Base-by-base conservation (phyloP, 306 rosid species). In the Betula pendula region DNA sequence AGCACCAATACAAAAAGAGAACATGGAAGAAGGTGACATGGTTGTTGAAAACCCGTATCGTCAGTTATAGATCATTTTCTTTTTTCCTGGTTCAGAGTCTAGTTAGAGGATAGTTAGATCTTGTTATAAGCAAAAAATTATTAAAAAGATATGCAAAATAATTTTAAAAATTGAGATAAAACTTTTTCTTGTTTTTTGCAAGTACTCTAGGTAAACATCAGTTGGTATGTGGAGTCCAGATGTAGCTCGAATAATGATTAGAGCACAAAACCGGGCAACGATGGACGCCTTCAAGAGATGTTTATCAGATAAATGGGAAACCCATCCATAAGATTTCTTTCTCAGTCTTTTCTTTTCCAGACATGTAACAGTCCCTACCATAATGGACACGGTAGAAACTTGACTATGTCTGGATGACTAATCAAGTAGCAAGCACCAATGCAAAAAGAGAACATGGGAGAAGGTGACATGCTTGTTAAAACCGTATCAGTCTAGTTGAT, bases 351-450 rank as follows among this genome's bases (percentile, higher is more conserved):
- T 19, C 14, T 65, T 8, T 65, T 4, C 47, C 70, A 65, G 70
- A 38, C 47, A 65, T 65, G 70, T 35, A 65, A 65, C 70, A 65
- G 70, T 65, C 47, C 6, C 70, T 17, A 65, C 45, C 70, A 19
- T 17, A 8, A 65, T 65, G 47, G 1, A 2, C 22, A 38, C 6
- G 47, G 16, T 35, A 65, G 47, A 38, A n/a, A 35, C 25, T 65
- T 35, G 70, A 65, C 70, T 56, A 55, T 55, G 62, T 55, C 63
- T 56, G 63, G 63, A 24, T 45, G 49, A 45, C 12, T 3, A 45
- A 45, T 45, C 14, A 45, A 45, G 3, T 6, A 38, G 42, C 42
- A 38, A 5, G 42, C 42, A 38, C 8, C 42, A 38, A 6, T 38
- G 6, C 6, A 38, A 38, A 38, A 38, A 38, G 42, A 38, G 42